Evolutionary conservation across 225 moss, liverwort and hornwort species (phyloP), one percentile per base, ranked within the genome.

Genomic region (Antitrichia curtipendula): DNA sequence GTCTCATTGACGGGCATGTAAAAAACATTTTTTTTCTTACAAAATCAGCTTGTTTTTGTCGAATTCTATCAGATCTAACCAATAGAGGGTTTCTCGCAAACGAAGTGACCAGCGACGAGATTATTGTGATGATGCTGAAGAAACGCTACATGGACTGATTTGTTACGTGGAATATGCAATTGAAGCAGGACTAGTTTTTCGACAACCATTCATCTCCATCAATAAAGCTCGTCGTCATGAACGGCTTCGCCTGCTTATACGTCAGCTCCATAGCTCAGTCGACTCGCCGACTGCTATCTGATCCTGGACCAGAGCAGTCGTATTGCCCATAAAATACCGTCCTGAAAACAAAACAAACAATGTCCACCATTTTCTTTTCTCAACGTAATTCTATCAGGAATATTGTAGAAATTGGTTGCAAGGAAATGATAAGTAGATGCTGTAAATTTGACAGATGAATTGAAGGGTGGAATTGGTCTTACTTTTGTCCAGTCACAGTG

Each of bases 301-400:
- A 88, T 12, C 95, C 93, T 49, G 94, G 95, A 64, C 96, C 95
- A n/a, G 85, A 91, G 86, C 93, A 94, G 36, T 92, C 85, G 63
- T 94, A 88, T 82, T 94, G 94, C 71, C 92, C 94, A 80, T 92
- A 94, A 50, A 87, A 93, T 40, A 92, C 95, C 59, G 95, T 95
- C 89, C 96, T 95, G 90, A 54, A 79, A 90, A 40, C 59, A 60
- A 65, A 72, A 28, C 10, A 40, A 81, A 32, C 60, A 60, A 40
- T 78, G 63, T 24, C 47, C 58, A 82, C 69, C 36, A 53, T 52
- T 84, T 43, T 68, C 66, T n/a, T 36, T 53, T 68, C 68, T 68
- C 38, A 82, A 10, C 20, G 38, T 40, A 36, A 19, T 27, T 52
- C 18, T 16, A 49, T 49, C 19, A 50, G 27, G 65, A n/a, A 21